Evolutionary conservation across 768 basidiomycete genomes (phyloP).

Genomic region (Tylopilus balloui): DNA sequence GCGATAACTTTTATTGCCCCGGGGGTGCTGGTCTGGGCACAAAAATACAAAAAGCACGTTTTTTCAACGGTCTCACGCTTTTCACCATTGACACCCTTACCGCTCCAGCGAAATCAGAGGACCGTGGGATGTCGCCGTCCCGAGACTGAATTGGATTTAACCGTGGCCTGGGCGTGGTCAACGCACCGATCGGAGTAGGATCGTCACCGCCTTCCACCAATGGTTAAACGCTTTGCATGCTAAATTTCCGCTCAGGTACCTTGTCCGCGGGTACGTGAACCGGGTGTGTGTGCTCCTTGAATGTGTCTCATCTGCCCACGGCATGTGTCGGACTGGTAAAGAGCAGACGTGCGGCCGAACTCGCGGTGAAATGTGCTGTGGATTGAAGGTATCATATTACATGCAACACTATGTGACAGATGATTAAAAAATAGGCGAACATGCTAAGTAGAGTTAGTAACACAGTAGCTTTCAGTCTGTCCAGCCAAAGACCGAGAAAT

Average conservation of each 20-base stretch:
- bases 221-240: slow-evolving; percentile 12
- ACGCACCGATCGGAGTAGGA: slow-evolving; percentile 25
- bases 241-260: slow-evolving; percentile 24
- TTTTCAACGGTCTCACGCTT: slow-evolving; percentile 9
- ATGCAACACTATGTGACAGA: slow-evolving; percentile 35
- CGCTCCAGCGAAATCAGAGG: slow-evolving; percentile 76
- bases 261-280: slow-evolving; percentile 26
- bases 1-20: slow-evolving; percentile 72
- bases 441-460: slow-evolving; percentile 31
- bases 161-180: slow-evolving; percentile 22
- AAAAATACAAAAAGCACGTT: slow-evolving; percentile 80
- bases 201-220: slow-evolving; percentile 25
- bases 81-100: slow-evolving; percentile 9
- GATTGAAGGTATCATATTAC: slow-evolving; percentile 37
- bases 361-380: slow-evolving; percentile 17
- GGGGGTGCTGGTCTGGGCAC: slow-evolving; percentile 75
- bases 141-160: slow-evolving; percentile 51
- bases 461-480: slow-evolving; percentile 26
- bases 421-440: slow-evolving; percentile 31
- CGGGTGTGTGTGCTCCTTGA: not conserved
- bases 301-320: slow-evolving; percentile 2
- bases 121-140: slow-evolving; percentile 86
- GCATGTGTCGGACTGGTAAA: slow-evolving; percentile 12
- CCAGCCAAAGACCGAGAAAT: slow-evolving; percentile 23
- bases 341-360: slow-evolving; percentile 6